Evolutionary conservation across 1,284 basidiomycete genomes (phyloP).

Genomic region (Quambalaria eucalypti): DNA sequence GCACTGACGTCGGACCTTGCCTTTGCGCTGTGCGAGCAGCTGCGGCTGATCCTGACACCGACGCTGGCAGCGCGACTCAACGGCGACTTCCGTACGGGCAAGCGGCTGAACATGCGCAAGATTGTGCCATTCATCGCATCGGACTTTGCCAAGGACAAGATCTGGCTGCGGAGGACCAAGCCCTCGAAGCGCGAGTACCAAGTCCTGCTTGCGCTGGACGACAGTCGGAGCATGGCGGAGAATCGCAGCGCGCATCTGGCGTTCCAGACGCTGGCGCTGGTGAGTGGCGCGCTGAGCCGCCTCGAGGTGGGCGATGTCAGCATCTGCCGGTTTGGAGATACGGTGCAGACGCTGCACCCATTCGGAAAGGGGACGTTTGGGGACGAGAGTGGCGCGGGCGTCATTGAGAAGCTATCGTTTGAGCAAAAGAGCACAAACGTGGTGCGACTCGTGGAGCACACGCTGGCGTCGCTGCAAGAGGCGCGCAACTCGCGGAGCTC

Average conservation of each 20-base stretch:
- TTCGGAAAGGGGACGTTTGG: conserved; percentile 51
- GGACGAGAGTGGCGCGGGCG: conserved; percentile 54
- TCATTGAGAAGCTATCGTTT: conserved; percentile 80
- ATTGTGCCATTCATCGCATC: conserved; percentile 97
- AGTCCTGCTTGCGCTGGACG: conserved; percentile 86
- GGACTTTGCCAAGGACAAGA: conserved; percentile 99
- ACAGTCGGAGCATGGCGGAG: conserved; percentile 93
- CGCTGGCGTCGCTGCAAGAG: conserved; percentile 63
- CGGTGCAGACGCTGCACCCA: conserved; percentile 77
- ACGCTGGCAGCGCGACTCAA: conserved; percentile 86
- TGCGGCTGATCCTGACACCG: conserved; percentile 90
- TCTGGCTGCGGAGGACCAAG: conserved; percentile 90
- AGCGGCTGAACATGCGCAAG: conserved; percentile 97
- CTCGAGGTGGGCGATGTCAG: conserved; percentile 91
- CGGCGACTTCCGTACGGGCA: conserved; percentile 96
- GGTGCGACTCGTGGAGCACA: conserved; percentile 71
- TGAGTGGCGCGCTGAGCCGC: conserved; percentile 78
- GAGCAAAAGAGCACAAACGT: conserved; percentile 86
- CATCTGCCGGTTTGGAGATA: conserved; percentile 81
- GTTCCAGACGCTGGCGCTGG: conserved; percentile 84
- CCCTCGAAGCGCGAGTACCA: conserved; percentile 94
- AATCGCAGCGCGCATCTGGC: conserved; percentile 86
- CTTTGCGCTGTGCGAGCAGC: conserved; percentile 69
- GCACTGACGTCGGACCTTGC: conserved; percentile 83
- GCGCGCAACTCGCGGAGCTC: conserved; percentile 53